Conservation (phyloP, 1,284 basidiomycete species). For the Ganoderma resinaceum region DNA sequence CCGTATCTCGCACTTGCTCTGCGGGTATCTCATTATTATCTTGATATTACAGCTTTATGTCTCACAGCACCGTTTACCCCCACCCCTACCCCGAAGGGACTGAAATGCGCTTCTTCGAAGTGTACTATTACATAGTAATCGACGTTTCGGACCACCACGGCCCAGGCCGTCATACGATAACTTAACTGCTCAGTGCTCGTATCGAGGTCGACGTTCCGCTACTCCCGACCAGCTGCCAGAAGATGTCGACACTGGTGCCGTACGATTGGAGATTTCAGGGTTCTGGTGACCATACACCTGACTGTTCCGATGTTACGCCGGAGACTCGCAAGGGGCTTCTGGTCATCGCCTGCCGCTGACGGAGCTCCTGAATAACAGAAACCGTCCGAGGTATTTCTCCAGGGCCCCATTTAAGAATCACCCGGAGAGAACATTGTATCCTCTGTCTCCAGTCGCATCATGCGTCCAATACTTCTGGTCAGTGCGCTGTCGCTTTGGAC, state of each 20-base stretch:
- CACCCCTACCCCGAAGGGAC: background rate
- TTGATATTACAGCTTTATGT: no score
- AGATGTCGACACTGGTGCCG: slow-evolving; percentile 5
- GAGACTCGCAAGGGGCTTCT: background rate
- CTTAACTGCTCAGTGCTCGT: no score
- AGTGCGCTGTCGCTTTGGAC: slow-evolving; percentile 13
- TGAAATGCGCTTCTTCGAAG: background rate
- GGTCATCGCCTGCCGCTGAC: background rate
- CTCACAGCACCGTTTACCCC: background rate
- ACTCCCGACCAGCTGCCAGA: background rate
- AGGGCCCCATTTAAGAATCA: background rate
- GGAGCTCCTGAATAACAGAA: background rate
- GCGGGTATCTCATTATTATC: background rate
- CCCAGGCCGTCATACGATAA: background rate
- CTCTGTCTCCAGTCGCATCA: slow-evolving; percentile 3
- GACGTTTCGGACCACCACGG: background rate
- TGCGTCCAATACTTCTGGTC: slow-evolving; percentile 23
- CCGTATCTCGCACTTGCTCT: background rate
- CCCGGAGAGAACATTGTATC: background rate
- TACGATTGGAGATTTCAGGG: slow-evolving; percentile 5
- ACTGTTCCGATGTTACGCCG: slow-evolving; percentile 33
- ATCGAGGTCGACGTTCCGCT: background rate
- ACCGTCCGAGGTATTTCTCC: background rate
- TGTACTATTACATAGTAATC: no score
- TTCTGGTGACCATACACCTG: slow-evolving; percentile 31